phyloP scores from a whole-genome alignment of 2,329 filamentous ascomycete genomes.

The Fusarium penzigii region DNA sequence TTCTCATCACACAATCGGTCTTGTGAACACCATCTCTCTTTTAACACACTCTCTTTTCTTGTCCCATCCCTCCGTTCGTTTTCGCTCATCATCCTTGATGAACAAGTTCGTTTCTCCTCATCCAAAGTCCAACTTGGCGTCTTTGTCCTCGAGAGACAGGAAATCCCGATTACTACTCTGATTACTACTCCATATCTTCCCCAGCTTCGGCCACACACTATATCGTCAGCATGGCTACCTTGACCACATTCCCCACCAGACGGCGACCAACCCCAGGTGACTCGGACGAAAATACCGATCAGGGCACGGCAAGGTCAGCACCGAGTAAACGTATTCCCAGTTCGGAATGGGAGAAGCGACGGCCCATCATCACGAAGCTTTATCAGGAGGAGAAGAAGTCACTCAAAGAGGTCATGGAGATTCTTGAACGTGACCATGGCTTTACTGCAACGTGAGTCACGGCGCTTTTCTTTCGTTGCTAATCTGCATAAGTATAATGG shows the following conservation, averaged over 20 bases:
- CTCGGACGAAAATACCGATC: constrained; percentile 30
- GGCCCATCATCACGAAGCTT: constrained; percentile 38
- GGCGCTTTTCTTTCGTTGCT: neutral
- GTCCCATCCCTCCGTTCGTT: too few species aligned
- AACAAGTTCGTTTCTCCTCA: too few species aligned
- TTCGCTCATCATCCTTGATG: too few species aligned
- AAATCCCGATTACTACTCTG: too few species aligned
- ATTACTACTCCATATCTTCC: neutral
- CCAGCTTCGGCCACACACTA: constrained; percentile 4
- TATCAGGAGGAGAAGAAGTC: constrained; percentile 44
- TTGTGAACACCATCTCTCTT: too few species aligned
- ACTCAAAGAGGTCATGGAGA: constrained; percentile 43
- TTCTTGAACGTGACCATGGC: constrained; percentile 39
- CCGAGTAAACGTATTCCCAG: constrained; percentile 35
- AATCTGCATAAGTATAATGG: neutral
- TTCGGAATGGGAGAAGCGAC: constrained; percentile 36
- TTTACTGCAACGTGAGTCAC: constrained; percentile 42
- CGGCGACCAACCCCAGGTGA: constrained; percentile 28
- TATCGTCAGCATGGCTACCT: constrained; percentile 22
- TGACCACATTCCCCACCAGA: constrained; percentile 22
- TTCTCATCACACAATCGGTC: too few species aligned
- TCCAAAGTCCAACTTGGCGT: too few species aligned
- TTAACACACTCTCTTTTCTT: too few species aligned
- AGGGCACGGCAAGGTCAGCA: constrained; percentile 25
- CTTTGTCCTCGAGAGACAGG: too few species aligned